Evolutionary conservation across 768 basidiomycete species (phyloP).

Genomic region (Serpula lacrymans): DNA sequence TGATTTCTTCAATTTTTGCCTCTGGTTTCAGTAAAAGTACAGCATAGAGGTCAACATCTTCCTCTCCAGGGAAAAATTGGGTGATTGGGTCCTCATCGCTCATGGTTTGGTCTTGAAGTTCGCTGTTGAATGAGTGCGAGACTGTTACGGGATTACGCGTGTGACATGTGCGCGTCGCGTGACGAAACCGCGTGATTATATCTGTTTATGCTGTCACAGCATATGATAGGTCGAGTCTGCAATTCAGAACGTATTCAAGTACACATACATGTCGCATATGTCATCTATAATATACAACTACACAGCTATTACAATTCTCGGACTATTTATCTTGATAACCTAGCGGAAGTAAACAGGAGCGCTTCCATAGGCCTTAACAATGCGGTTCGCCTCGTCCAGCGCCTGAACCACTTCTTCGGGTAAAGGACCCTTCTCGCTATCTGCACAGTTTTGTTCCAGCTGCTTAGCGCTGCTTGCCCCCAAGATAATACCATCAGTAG

Average conservation of each 20-base stretch:
- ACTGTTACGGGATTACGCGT: too few species aligned
- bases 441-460: constrained; percentile 40
- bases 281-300: not conserved
- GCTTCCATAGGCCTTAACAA: constrained; percentile 33
- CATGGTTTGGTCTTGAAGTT: constrained; percentile 47
- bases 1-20: constrained; percentile 66
- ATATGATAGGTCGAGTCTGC: too few species aligned
- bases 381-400: constrained; percentile 46
- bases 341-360: constrained; percentile 38
- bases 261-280: not conserved
- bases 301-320: too few species aligned
- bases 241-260: too few species aligned
- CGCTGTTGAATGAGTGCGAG: constrained; percentile 10
- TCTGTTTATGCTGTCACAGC: too few species aligned
- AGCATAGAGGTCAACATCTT: constrained; percentile 72
- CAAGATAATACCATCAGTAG: constrained; percentile 44
- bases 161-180: constrained; percentile 11
- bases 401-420: constrained; percentile 49
- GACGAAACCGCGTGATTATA: too few species aligned
- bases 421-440: constrained; percentile 51
- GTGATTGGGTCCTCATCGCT: constrained; percentile 68
- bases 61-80: constrained; percentile 76
- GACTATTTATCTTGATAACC: too few species aligned
- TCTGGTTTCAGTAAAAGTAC: constrained; percentile 56
- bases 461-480: constrained; percentile 46